A percentile compares a stretch with the other conserved stretches of the same genome.
These are phyloP conservation scores for Vigna mungo DNA, from an alignment of 306 rosid species.

Conservation along the genomic window DNA sequence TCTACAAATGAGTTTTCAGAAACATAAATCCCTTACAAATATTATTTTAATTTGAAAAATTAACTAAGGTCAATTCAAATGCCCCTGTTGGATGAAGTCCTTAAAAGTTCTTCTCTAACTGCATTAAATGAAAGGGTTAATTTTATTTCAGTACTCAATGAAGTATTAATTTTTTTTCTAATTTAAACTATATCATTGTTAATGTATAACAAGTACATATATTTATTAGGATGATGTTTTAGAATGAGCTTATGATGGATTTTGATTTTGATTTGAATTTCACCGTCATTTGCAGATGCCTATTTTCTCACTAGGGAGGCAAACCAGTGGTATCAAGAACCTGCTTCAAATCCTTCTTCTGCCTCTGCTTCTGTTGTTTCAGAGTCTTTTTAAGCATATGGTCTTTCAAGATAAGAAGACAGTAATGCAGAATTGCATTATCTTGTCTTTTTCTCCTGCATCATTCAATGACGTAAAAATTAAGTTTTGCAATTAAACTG, in stretches of 20 bases:
- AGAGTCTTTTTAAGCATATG: constrained; percentile 40
- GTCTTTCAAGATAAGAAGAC: constrained; percentile 27
- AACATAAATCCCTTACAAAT: background rate
- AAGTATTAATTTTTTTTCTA: too few relatives aligned
- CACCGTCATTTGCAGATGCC: constrained; percentile 74
- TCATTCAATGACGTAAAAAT: constrained; percentile 5
- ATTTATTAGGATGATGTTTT: background rate
- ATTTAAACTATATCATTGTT: too few relatives aligned
- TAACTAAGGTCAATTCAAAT: background rate
- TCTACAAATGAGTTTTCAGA: background rate
- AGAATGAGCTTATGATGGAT: constrained; percentile 3
- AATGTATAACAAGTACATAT: background rate
- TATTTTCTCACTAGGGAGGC: constrained; percentile 79
- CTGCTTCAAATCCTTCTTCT: constrained; percentile 64
- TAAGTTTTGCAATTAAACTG: background rate
- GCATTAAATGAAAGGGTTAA: background rate
- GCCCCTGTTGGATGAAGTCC: background rate
- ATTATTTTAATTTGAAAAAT: background rate
- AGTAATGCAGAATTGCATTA: constrained; percentile 12
- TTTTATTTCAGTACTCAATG: too few relatives aligned
- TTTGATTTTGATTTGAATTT: constrained; percentile 23
- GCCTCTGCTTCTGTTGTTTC: constrained; percentile 47
- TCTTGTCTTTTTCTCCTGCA: constrained; percentile 9
- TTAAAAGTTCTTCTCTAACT: constrained; percentile 7
- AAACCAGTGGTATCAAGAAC: constrained; percentile 86